These are phyloP conservation scores for Suillus subalutaceus DNA, from an alignment of 768 basidiomycete species.

Conservation along the genomic window DNA sequence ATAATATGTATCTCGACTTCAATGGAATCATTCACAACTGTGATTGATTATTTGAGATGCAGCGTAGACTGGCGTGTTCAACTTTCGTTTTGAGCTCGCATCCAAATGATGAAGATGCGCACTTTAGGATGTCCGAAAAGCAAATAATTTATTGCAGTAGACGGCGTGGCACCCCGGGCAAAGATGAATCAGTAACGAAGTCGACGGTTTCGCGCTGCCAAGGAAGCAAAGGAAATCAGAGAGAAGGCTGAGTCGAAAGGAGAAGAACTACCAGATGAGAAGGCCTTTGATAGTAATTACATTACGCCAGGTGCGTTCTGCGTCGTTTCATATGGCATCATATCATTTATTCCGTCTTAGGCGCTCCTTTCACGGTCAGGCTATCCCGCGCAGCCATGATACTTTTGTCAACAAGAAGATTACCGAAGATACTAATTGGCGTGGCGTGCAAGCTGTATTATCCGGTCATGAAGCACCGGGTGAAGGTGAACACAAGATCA, in stretches of 20 bases:
- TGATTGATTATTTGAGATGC: conserved; percentile 18
- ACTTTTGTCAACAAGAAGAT: conserved; percentile 99
- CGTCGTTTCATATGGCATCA: not conserved
- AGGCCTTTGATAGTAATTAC: conserved; percentile 98
- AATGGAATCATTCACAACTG: conserved; percentile 93
- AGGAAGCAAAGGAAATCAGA: conserved; percentile 84
- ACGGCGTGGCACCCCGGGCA: conserved; percentile 94
- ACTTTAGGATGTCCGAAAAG: conserved; percentile 94
- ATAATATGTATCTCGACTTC: conserved; percentile 93
- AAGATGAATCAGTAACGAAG: conserved; percentile 99
- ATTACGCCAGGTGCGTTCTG: conserved; percentile 86
- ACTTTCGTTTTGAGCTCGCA: conserved; percentile 66
- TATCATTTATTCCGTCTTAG: conserved; percentile 38
- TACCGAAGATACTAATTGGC: conserved; percentile 94
- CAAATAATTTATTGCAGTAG: conserved; percentile 99
- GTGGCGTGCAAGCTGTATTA: conserved; percentile 87
- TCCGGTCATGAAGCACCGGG: conserved; percentile 98
- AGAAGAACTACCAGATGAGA: conserved; percentile 89
- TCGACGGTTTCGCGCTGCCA: conserved; percentile 91
- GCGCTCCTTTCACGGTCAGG: conserved; percentile 93
- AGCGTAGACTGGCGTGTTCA: not conserved
- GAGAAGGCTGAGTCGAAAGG: conserved; percentile 89
- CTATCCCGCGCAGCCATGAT: conserved; percentile 92
- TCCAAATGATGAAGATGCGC: conserved; percentile 94
- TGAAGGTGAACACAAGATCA: conserved; percentile 99